Evolutionary conservation across 225 moss, liverwort and hornwort genomes (phyloP).

Genomic region (Bryum argenteum): DNA sequence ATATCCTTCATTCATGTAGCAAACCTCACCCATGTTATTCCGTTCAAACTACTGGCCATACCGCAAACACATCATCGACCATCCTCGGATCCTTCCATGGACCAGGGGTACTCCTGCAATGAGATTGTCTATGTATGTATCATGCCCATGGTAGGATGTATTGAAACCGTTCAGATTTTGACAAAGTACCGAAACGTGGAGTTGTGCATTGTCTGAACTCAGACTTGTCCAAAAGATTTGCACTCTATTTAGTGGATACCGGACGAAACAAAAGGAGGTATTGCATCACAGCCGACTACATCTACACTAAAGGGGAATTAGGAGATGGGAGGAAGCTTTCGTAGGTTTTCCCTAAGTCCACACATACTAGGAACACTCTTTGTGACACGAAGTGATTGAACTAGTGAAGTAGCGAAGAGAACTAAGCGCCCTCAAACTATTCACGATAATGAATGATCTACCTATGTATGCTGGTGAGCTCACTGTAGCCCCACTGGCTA

Average conservation of each 20-base stretch:
- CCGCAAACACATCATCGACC: background rate
- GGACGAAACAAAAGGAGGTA: too few species aligned
- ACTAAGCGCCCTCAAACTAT: too few species aligned
- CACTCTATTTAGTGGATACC: too few species aligned
- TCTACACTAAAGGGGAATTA: too few species aligned
- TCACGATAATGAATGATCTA: too few species aligned
- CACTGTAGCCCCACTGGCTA: conserved; percentile 41
- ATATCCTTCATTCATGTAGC: too few species aligned
- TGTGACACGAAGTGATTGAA: background rate
- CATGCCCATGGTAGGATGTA: background rate
- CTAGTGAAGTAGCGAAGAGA: too few species aligned
- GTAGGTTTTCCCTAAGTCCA: too few species aligned
- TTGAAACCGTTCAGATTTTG: background rate
- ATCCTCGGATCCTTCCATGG: background rate
- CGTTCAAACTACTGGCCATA: background rate
- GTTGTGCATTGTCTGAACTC: conserved; percentile 2
- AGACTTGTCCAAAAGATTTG: conserved; percentile 15
- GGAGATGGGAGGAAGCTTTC: too few species aligned
- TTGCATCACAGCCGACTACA: too few species aligned
- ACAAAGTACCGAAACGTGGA: background rate
- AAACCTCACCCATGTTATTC: conserved; percentile 19
- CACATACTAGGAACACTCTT: too few species aligned
- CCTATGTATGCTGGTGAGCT: conserved; percentile 47
- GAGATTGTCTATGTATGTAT: background rate
- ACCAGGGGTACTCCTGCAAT: background rate